A percentile compares a stretch with the other conserved stretches of the same genome.
These are phyloP conservation scores for Musa beccarii DNA, from an alignment of 176 grass and related monocot genomes.

Conservation along the genomic window DNA sequence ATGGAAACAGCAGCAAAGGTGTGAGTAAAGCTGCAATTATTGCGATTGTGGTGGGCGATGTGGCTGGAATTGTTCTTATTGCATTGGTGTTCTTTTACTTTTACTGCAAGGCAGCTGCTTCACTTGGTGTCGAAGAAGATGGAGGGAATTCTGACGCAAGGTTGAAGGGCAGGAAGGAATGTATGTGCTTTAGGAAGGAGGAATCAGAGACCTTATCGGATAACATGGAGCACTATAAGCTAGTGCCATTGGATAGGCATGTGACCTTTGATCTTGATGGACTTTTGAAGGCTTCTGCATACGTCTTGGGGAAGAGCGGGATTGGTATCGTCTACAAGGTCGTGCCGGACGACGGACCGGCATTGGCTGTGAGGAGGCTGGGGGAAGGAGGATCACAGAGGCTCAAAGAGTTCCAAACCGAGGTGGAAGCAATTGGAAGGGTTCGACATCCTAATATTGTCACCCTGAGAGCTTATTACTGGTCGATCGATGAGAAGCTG, in stretches of 20 bases:
- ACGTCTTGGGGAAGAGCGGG: slow-evolving; percentile 82
- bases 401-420: slow-evolving; percentile 80
- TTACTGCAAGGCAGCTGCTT: slow-evolving; percentile 43
- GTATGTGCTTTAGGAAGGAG: slow-evolving; percentile 57
- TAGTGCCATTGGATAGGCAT: slow-evolving; percentile 60
- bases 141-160: slow-evolving; percentile 14
- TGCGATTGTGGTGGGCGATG: slow-evolving; percentile 60
- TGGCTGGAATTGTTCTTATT: slow-evolving; percentile 56
- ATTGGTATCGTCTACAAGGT: slow-evolving; percentile 94
- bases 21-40: slow-evolving; percentile 47
- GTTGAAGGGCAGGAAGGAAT: slow-evolving; percentile 34
- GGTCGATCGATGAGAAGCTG: slow-evolving; percentile 92
- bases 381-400: slow-evolving; percentile 76
- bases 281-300: slow-evolving; percentile 74
- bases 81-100: slow-evolving; percentile 74
- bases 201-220: slow-evolving; percentile 36
- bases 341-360: slow-evolving; percentile 52
- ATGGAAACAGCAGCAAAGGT: slow-evolving; percentile 34
- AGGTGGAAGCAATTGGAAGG: slow-evolving; percentile 81
- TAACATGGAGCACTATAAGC: slow-evolving; percentile 39
- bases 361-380: slow-evolving; percentile 69
- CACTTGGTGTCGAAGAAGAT: slow-evolving; percentile 25
- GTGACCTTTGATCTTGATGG: slow-evolving; percentile 64
- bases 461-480: slow-evolving; percentile 83
- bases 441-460: slow-evolving; percentile 80